Evolutionary conservation across 805 yeast species (phyloP), one percentile per base, ranked within the genome.

Genomic region (Candida ulmi): DNA sequence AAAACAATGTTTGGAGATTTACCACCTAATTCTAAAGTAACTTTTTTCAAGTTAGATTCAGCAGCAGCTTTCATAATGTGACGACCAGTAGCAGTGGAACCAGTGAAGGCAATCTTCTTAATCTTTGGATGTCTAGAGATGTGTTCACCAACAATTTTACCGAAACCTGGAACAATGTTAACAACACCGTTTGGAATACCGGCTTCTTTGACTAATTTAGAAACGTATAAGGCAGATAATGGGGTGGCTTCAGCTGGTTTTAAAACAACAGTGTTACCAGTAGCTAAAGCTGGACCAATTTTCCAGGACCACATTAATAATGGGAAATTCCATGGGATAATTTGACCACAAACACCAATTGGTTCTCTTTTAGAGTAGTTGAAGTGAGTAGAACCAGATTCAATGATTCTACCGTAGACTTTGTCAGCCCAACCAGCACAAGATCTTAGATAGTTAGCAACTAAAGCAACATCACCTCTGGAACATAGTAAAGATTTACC

Each of bases 251-350:
- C 95, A 41, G 97, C 95, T 31, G 95, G 76, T 71, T 90, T 90
- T 66, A 90, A 68, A 35, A 90, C 93, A 51, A 85, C 74, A 40
- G 88, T 77, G 74, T 88, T 87, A 67, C 96, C 96, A 39, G 95
- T 77, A 41, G 95, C 95, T 49, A 88, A 64, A 41, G 95, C 95
- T 35, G 97, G 96, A 43, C 90, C 96, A 45, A 90, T 69, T 66
- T 90, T 90, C 97, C 97, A 90, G 23, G 95, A 71, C 71, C 88
- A 83, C 93, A 90, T 88, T 61, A 87, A 74, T 52, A 90, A 66
- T 47, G 97, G 97, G 78, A 88, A 90, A 70, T 90, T 90, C 97
- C 97, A 90, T 52, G 97, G 96, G 51, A 90, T 88, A 58, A 90
- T 85, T 65, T 87, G 95, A 43, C 95, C 97, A 62, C 95, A 87